These are phyloP conservation scores for Cucurbita pepo DNA, from an alignment of 306 rosid species.

Conservation along the genomic window DNA sequence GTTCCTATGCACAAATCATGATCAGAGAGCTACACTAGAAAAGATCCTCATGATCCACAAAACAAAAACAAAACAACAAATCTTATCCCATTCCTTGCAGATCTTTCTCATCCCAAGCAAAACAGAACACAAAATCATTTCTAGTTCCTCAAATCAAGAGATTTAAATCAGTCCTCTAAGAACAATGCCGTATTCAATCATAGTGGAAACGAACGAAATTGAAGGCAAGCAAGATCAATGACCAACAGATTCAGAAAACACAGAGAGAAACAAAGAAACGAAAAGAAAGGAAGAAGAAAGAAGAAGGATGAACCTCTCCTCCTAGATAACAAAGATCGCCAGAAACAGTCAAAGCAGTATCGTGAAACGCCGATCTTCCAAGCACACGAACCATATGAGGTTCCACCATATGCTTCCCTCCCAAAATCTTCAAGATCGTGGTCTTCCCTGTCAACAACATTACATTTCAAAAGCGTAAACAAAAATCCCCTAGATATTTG, in stretches of 20 bases:
- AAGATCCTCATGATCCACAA: background rate
- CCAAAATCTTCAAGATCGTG: constrained; percentile 68
- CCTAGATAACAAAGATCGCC: constrained; percentile 83
- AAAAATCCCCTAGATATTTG: background rate
- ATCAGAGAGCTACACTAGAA: background rate
- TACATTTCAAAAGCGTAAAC: background rate
- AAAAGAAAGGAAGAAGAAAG: background rate
- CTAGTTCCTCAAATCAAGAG: background rate
- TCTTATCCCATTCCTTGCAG: background rate
- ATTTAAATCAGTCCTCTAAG: background rate
- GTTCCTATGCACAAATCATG: background rate
- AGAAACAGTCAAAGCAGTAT: constrained; percentile 50
- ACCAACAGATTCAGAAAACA: background rate
- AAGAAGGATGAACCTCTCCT: constrained; percentile 45
- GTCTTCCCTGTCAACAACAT: constrained; percentile 36
- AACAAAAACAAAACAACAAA: too few relatives aligned
- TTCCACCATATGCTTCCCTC: constrained; percentile 92
- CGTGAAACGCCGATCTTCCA: constrained; percentile 89
- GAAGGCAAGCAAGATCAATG: too few relatives aligned
- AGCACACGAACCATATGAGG: constrained; percentile 79
- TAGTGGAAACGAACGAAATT: too few relatives aligned
- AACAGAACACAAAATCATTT: too few relatives aligned
- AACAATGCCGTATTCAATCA: too few relatives aligned
- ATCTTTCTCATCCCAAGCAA: background rate
- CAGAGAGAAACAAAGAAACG: background rate